Conservation (phyloP, 441 rosid species). For the Gossypium schwendimanii region DNA sequence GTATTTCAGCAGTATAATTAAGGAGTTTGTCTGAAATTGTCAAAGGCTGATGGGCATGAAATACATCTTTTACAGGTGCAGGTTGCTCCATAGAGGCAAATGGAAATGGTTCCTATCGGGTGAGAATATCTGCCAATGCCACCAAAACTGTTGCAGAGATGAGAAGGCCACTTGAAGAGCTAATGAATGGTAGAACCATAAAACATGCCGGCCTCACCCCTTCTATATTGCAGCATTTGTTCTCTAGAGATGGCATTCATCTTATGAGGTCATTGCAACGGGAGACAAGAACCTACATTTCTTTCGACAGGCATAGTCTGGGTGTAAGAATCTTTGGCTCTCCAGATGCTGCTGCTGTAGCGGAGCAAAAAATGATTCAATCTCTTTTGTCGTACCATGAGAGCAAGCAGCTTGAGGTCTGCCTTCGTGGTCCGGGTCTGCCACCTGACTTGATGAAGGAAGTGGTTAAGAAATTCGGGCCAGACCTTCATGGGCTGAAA, state of each 20-base stretch:
- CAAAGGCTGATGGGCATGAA: slow-evolving; percentile 2
- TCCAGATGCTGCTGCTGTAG: slow-evolving; percentile 28
- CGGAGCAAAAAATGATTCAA: slow-evolving; percentile 42
- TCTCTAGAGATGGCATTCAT: slow-evolving; percentile 39
- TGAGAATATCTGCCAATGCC: slow-evolving; percentile 54
- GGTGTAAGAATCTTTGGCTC: slow-evolving; percentile 53
- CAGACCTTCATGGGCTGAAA: slow-evolving; percentile 59
- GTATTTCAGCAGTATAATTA: not conserved
- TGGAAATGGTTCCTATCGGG: slow-evolving; percentile 47
- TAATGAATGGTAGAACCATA: slow-evolving; percentile 50
- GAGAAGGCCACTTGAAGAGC: slow-evolving; percentile 61
- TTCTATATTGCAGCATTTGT: slow-evolving; percentile 42
- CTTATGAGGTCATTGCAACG: slow-evolving; percentile 46
- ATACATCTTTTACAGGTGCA: slow-evolving; percentile 34
- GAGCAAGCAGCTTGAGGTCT: slow-evolving; percentile 57
- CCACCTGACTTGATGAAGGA: slow-evolving; percentile 67
- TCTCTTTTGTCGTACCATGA: slow-evolving; percentile 45
- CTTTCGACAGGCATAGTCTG: slow-evolving; percentile 42
- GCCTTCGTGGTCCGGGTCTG: slow-evolving; percentile 41
- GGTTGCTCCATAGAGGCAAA: slow-evolving; percentile 37
- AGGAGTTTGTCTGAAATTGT: slow-evolving; percentile 2
- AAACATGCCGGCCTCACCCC: slow-evolving; percentile 45
- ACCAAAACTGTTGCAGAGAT: slow-evolving; percentile 61
- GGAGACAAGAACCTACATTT: slow-evolving; percentile 46
- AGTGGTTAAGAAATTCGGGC: slow-evolving; percentile 60